Percentiles rank a stretch among this genome's conserved stretches.
Evolutionary conservation across 371 early-diverging fungal species (phyloP).

Genomic region (Mortierella sp.): DNA sequence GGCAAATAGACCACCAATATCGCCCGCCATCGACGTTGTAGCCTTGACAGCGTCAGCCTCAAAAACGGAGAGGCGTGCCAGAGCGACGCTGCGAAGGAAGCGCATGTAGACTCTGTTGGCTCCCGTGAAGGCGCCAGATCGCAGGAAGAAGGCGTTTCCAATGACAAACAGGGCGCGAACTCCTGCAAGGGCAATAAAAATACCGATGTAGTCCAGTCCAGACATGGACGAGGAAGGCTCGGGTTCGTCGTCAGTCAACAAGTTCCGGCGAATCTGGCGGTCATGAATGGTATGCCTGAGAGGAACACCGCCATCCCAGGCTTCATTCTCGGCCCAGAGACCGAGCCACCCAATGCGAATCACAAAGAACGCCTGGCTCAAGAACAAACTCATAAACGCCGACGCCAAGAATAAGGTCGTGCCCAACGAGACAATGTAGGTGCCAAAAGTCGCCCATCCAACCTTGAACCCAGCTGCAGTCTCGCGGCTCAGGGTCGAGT

Average conservation of each 20-base stretch:
- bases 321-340: slow-evolving; percentile 47
- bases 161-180: slow-evolving; percentile 45
- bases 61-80: slow-evolving; percentile 49
- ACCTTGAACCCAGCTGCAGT: slow-evolving; percentile 50
- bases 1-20: slow-evolving; percentile 44
- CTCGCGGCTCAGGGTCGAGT: slow-evolving; percentile 53
- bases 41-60: slow-evolving; percentile 42
- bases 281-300: slow-evolving; percentile 21
- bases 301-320: slow-evolving; percentile 36
- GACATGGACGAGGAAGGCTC: slow-evolving; percentile 1
- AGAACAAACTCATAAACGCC: slow-evolving; percentile 43
- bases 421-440: slow-evolving; percentile 49
- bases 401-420: slow-evolving; percentile 27
- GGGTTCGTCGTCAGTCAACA: background rate
- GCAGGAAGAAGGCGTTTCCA: slow-evolving; percentile 45
- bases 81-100: slow-evolving; percentile 31
- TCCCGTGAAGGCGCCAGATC: slow-evolving; percentile 40
- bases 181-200: slow-evolving; percentile 36
- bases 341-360: slow-evolving; percentile 53
- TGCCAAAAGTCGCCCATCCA: slow-evolving; percentile 45
- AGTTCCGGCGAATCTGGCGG: background rate
- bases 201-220: slow-evolving; percentile 29
- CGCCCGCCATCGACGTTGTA: slow-evolving; percentile 23
- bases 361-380: slow-evolving; percentile 51
- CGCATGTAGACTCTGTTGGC: slow-evolving; percentile 39